Evolutionary conservation across 371 early-diverging fungal species (phyloP).

Genomic region (Rhizomucor miehei): DNA sequence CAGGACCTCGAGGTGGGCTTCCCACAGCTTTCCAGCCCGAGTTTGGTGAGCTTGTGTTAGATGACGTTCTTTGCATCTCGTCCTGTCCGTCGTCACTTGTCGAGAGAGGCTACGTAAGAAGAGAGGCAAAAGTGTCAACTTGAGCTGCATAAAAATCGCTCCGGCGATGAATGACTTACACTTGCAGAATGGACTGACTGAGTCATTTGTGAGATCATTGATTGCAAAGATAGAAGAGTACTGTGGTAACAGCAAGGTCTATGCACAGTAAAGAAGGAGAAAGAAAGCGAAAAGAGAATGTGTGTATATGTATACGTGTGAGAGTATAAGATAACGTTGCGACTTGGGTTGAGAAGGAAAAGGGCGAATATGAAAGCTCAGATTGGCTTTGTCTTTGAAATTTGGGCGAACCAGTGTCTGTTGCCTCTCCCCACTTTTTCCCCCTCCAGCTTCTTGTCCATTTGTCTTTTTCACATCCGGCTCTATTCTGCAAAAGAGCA

Average conservation of each 20-base stretch:
- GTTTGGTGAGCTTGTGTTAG: slow-evolving; percentile 8
- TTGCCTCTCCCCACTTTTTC: no score
- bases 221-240: not conserved
- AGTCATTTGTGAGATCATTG: slow-evolving; percentile 19
- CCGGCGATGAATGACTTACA: slow-evolving; percentile 11
- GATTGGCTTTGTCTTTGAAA: no score
- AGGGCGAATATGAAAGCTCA: not conserved
- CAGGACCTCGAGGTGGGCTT: slow-evolving; percentile 16
- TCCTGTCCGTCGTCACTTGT: slow-evolving; percentile 9
- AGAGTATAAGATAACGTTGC: not conserved
- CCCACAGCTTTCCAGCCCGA: slow-evolving; percentile 24
- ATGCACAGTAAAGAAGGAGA: not conserved
- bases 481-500: no score
- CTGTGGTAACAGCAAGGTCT: not conserved
- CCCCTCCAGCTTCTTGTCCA: no score
- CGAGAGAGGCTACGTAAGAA: slow-evolving; percentile 1
- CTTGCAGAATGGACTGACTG: slow-evolving; percentile 16
- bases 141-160: not conserved
- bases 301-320: not conserved
- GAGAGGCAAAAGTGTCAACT: not conserved
- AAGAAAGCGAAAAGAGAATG: not conserved
- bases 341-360: not conserved
- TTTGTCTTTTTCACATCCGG: no score
- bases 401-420: no score
- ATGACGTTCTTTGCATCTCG: slow-evolving; percentile 13